A percentile compares a stretch with the other conserved stretches of the same genome.
Evolutionary conservation across 2,329 filamentous ascomycete genomes (phyloP).

Genomic region (Diaporthe batatas): DNA sequence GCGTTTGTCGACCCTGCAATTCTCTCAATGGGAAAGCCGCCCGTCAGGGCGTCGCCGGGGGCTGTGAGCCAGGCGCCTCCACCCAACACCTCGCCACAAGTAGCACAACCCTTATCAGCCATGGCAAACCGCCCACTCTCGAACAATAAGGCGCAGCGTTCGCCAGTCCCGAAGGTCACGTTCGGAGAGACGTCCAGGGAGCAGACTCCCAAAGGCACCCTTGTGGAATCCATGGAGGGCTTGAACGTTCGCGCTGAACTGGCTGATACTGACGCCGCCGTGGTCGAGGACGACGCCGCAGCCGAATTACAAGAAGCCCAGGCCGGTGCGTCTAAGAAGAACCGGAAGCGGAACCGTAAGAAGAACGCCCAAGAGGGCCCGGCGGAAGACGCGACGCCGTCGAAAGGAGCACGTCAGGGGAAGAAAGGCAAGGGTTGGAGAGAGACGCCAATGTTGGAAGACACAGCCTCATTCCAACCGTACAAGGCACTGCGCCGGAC

Average conservation of each 20-base stretch:
- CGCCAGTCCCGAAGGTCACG: slow-evolving; percentile 34
- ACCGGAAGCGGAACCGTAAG: slow-evolving; percentile 50
- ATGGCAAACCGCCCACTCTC: slow-evolving; percentile 5
- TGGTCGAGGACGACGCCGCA: slow-evolving; percentile 43
- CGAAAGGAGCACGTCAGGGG: slow-evolving; percentile 42
- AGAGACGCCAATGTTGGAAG: slow-evolving; percentile 71
- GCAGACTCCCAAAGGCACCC: slow-evolving; percentile 43
- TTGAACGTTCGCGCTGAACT: slow-evolving; percentile 45
- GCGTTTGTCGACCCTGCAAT: slow-evolving; percentile 87
- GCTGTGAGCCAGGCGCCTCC: slow-evolving; percentile 10
- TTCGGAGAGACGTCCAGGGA: slow-evolving; percentile 36
- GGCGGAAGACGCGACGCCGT: slow-evolving; percentile 48
- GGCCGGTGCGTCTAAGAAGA: slow-evolving; percentile 48
- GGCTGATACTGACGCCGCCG: slow-evolving; percentile 42
- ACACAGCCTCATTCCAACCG: slow-evolving; percentile 72
- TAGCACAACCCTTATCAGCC: slow-evolving; percentile 42
- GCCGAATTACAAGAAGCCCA: slow-evolving; percentile 45
- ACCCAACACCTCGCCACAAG: slow-evolving; percentile 44
- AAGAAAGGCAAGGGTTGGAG: slow-evolving; percentile 69
- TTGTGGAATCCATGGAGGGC: slow-evolving; percentile 45
- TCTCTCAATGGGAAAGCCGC: slow-evolving; percentile 72
- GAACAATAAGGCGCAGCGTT: slow-evolving; percentile 33
- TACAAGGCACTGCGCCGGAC: slow-evolving; percentile 72
- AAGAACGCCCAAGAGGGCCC: slow-evolving; percentile 47
- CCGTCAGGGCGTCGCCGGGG: slow-evolving; percentile 47